Conservation (phyloP, 306 rosid species). For the Cicer pinnatifidum region DNA sequence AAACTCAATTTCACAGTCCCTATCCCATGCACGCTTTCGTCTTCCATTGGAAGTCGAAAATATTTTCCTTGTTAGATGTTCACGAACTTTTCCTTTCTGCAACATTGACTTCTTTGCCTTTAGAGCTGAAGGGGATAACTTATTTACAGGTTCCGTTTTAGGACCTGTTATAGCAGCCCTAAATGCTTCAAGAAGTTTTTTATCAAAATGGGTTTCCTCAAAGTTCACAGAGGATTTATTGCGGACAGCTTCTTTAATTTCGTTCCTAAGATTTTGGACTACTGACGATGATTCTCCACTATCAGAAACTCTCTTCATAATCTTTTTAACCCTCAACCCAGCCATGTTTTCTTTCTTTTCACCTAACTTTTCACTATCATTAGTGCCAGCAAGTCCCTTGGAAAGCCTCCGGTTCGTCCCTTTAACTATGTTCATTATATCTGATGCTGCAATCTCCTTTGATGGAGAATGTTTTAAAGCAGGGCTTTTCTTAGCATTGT, state of each 20-base stretch:
- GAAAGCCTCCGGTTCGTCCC: conserved; percentile 62
- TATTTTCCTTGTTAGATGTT: conserved; percentile 85
- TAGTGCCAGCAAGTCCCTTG: conserved; percentile 48
- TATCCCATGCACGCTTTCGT: conserved; percentile 95
- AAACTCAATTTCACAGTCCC: conserved; percentile 95
- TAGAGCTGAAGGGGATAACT: conserved; percentile 63
- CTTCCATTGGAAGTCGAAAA: conserved; percentile 78
- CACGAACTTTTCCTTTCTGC: conserved; percentile 91
- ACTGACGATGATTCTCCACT: conserved; percentile 74
- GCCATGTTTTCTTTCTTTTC: conserved; percentile 60
- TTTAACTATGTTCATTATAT: conserved; percentile 78
- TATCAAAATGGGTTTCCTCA: conserved; percentile 75
- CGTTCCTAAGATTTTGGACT: conserved; percentile 81
- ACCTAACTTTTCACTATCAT: conserved; percentile 52
- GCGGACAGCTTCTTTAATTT: conserved; percentile 88
- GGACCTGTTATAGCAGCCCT: conserved; percentile 86
- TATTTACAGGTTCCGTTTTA: conserved; percentile 69
- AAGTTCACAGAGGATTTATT: conserved; percentile 68
- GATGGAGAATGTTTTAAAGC: conserved; percentile 47
- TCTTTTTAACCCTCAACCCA: conserved; percentile 92
- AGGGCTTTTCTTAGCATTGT: conserved; percentile 47
- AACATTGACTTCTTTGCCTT: conserved; percentile 77
- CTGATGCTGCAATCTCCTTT: conserved; percentile 49
- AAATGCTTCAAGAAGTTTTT: conserved; percentile 95
- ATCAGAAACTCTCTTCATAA: conserved; percentile 82